Evolutionary conservation across 2,329 filamentous ascomycete species (phyloP), one percentile per base, ranked within the genome.

Genomic region (Neospermospora avenae): DNA sequence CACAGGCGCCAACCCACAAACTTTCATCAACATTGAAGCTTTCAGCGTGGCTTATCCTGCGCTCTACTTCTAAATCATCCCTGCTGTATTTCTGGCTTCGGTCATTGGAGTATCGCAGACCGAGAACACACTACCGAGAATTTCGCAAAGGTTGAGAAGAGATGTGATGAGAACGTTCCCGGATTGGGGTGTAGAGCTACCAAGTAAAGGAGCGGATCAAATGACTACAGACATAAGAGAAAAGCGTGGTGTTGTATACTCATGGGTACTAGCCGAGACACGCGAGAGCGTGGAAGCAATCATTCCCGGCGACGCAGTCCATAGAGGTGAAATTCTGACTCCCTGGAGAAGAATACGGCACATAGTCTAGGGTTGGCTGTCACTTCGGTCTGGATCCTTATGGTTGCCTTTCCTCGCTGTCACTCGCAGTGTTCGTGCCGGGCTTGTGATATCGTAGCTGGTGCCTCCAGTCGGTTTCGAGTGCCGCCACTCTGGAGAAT

Each of bases 21-120:
- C 42, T 24, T 58, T 45, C 46, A 58, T 58, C 28, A 58, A 54
- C 24, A 54, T 58, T 13, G 57, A 58, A 54, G 57, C 48, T 10
- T 53, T 44, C 42, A 59, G 49, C 34, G 45, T 59, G 2, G 57
- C 57, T 16, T 59, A 55, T 20, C 55, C 57, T 24, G 49, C 57
- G 2, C 31, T 55, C 3, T 55, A 49, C 42, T 59, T 55, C 24
- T 59, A 41, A 25, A 55, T 55, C 31, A 55, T 59, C 41, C 51
- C 44, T 3, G 24, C 44, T 20, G 57, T 51, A 7, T 48, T 59
- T 10, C 18, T 59, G 14, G 34, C 51, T n/a, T 59, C 51, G 8
- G 31, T 59, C 4, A 35, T 55, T 44, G 51, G 51, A 22, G 54
- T 61, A 3, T 61, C 48, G 24, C 55, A 61, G 24, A 57, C 37